A percentile compares a stretch with the other conserved stretches of the same genome.
phyloP scores from a whole-genome alignment of 23 red algal genomes.

The Gracilaria domingensis region DNA sequence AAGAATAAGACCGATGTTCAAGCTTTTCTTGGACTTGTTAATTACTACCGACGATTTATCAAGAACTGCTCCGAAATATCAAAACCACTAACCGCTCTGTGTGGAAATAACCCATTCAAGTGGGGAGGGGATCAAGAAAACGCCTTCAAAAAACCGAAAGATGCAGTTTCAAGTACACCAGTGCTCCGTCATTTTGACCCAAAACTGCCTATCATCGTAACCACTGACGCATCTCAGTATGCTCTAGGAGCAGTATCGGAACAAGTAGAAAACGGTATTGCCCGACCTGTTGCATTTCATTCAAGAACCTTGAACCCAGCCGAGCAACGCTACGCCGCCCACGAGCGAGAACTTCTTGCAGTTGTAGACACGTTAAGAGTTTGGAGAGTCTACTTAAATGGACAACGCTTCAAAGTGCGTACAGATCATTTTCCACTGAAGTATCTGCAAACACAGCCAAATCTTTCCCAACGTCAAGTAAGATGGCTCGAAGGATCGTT shows the following conservation, averaged over 20 bases:
- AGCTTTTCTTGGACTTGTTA: conserved; percentile 46
- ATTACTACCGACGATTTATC: conserved; percentile 55
- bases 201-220: conserved; percentile 1
- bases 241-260: conserved; percentile 21
- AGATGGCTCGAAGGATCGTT: conserved; percentile 5
- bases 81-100: conserved; percentile 17
- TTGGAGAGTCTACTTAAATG: conserved; percentile 27
- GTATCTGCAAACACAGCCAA: background rate
- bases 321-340: conserved; percentile 17
- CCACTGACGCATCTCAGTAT: conserved; percentile 23
- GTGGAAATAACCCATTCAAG: conserved; percentile 10
- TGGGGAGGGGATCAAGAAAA: conserved; percentile 7
- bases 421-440: conserved; percentile 23
- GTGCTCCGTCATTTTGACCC: conserved; percentile 25
- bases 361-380: background rate
- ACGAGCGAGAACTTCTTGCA: conserved; percentile 31
- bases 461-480: conserved; percentile 28
- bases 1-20: conserved; percentile 21
- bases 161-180: conserved; percentile 2
- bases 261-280: background rate
- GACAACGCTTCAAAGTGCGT: background rate
- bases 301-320: conserved; percentile 16
- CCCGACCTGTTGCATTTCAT: conserved; percentile 22
- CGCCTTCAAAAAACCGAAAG: background rate
- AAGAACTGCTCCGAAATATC: conserved; percentile 14